Percentiles rank a stretch among this genome's conserved stretches.
Conservation (phyloP, 768 basidiomycete species). For the Kwoniella shandongensis region DNA sequence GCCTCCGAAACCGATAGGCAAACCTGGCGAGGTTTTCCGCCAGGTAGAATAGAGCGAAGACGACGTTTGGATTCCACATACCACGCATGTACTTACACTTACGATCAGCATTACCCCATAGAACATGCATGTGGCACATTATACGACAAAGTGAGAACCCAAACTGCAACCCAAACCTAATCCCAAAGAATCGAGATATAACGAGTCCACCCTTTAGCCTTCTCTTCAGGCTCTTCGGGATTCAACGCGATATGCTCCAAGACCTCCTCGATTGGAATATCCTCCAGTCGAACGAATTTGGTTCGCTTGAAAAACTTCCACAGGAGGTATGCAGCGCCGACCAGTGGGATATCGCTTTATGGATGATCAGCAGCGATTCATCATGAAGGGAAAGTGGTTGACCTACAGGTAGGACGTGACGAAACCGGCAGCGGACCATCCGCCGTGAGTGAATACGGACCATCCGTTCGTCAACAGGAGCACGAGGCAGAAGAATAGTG, state of each 20-base stretch:
- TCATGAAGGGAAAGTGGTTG: background rate
- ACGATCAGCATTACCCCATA: too few species aligned
- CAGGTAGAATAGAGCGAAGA: background rate
- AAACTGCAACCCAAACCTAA: constrained; percentile 1
- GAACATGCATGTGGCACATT: too few species aligned
- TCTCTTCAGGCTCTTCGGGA: constrained; percentile 6
- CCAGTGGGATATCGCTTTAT: constrained; percentile 15
- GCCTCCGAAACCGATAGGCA: constrained; percentile 7
- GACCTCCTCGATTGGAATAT: constrained; percentile 10
- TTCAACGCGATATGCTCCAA: constrained; percentile 11
- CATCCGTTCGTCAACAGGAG: constrained; percentile 17
- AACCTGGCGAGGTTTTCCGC: constrained; percentile 2
- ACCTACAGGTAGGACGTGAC: constrained; percentile 16
- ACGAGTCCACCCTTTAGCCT: background rate
- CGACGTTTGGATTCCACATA: too few species aligned
- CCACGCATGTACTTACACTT: too few species aligned
- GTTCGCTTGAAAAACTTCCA: constrained; percentile 15
- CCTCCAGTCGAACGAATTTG: constrained; percentile 3
- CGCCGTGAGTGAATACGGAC: constrained; percentile 11
- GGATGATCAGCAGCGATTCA: background rate
- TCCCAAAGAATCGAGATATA: constrained; percentile 17
- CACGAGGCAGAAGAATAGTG: constrained; percentile 6
- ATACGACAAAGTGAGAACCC: too few species aligned
- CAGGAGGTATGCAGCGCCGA: background rate
- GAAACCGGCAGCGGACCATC: constrained; percentile 13